Evolutionary conservation across 768 basidiomycete species (phyloP).

Genomic region (Amanita subjunquillea): DNA sequence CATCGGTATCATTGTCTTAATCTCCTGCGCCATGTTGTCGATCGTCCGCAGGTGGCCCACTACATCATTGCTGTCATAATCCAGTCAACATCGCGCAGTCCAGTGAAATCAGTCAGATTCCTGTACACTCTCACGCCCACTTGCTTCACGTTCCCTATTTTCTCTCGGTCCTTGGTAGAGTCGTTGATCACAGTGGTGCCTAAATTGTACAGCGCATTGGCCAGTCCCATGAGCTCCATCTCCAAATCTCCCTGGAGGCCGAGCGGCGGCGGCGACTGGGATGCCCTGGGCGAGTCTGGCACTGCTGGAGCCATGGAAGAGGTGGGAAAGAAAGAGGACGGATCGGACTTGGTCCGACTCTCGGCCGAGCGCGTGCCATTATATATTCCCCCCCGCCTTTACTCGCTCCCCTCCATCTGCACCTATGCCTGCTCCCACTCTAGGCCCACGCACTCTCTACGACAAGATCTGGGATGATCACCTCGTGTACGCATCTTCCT

Average conservation of each 20-base stretch:
- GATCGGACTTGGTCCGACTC: background rate
- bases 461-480: conserved; percentile 99
- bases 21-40: conserved; percentile 57
- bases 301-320: conserved; percentile 16
- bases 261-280: conserved; percentile 61
- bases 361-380: conserved; percentile 9
- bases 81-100: background rate
- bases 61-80: conserved; percentile 54
- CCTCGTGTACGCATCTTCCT: conserved; percentile 53
- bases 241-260: conserved; percentile 70
- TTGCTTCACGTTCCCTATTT: conserved; percentile 59
- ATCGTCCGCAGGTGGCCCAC: conserved; percentile 54
- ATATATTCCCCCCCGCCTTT: background rate
- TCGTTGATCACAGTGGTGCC: conserved; percentile 80
- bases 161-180: conserved; percentile 70
- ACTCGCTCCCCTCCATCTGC: background rate
- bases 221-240: conserved; percentile 64
- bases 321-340: background rate
- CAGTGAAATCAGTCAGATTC: background rate
- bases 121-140: conserved; percentile 70
- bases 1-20: conserved; percentile 58
- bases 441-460: conserved; percentile 78
- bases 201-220: conserved; percentile 69
- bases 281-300: conserved; percentile 63
- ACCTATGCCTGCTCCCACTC: conserved; percentile 15